Evolutionary conservation across 805 yeast species (phyloP), one percentile per base, ranked within the genome.

Genomic region (Yueomyces sinensis): DNA sequence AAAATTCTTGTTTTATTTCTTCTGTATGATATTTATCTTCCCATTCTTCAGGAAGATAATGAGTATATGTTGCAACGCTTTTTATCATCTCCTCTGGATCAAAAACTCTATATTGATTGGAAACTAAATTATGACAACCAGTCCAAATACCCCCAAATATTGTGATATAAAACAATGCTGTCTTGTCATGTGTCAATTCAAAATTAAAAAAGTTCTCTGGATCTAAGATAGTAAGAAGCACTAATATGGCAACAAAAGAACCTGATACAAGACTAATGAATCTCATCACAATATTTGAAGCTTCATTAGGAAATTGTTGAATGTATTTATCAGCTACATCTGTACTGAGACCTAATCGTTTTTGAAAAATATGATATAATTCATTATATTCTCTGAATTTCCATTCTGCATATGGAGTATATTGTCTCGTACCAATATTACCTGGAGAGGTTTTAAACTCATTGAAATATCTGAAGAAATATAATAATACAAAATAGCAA

Each of bases 381-480:
- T 91, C 99, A 56, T 91, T 91, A 52, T 81, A 83, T 49, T 91
- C 99, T 37, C 99, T 65, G 48, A 91, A 70, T 52, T 79, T 83
- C 97, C 97, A 91, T 47, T 82, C 87, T 0, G 97, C 96, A 57
- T 72, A 73, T 0, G 96, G 95, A 0, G 97, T 83, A 51, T 84
- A 91, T 46, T 86, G 94, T 32, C 98, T 64, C 2, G 86, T 67
- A 5, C 84, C 79, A 36, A 91, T 65, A 9, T 84, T 65, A 2
- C 86, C 74, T 0, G 98, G 98, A 36, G 89, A 81, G 30, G 82
- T 73, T 51, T 82, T 82, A 54, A 82, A 86, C 56, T 89, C 97
- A 54, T 87, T 87, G 58, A 91, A 91, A 54, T 91, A 86, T 30
- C 84, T 70, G 65, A 91, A 78, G 49, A 91, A 89, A 55, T 84